Evolutionary conservation across 306 rosid genomes (phyloP).

Genomic region (Dicorynia guianensis): DNA sequence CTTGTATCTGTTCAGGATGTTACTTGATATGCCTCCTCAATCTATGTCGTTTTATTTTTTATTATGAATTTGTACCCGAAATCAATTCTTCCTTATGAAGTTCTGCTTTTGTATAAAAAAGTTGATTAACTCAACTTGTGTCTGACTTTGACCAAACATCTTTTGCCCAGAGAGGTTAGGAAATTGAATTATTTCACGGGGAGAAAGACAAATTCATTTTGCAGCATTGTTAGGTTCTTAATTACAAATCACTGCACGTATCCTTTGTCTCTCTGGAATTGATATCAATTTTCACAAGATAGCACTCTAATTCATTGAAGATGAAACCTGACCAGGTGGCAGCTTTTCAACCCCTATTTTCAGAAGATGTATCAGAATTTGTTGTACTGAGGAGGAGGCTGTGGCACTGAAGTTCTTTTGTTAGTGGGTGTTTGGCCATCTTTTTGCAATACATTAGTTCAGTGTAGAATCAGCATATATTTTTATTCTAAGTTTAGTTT

Average conservation of each 20-base stretch:
- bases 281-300: constrained; percentile 45
- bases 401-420: constrained; percentile 42
- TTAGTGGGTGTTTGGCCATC: constrained; percentile 44
- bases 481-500: constrained; percentile 33
- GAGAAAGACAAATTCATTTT: constrained; percentile 49
- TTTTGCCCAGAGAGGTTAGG: constrained; percentile 44
- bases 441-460: constrained; percentile 34
- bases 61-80: constrained; percentile 16
- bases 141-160: constrained; percentile 22
- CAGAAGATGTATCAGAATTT: constrained; percentile 23
- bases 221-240: constrained; percentile 39
- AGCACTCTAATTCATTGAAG: constrained; percentile 38
- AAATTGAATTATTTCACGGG: constrained; percentile 48
- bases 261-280: constrained; percentile 54
- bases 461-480: constrained; percentile 47
- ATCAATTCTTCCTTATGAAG: neutral
- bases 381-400: constrained; percentile 42
- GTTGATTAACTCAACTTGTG: neutral
- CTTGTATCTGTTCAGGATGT: constrained; percentile 1
- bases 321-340: constrained; percentile 39
- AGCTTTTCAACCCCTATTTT: constrained; percentile 35
- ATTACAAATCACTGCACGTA: constrained; percentile 33
- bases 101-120: neutral
- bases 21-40: neutral
- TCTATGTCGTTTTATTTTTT: constrained; percentile 6